Evolutionary conservation across 2,329 filamentous ascomycete genomes (phyloP).

Genomic region (Sclerotinia glacialis): DNA sequence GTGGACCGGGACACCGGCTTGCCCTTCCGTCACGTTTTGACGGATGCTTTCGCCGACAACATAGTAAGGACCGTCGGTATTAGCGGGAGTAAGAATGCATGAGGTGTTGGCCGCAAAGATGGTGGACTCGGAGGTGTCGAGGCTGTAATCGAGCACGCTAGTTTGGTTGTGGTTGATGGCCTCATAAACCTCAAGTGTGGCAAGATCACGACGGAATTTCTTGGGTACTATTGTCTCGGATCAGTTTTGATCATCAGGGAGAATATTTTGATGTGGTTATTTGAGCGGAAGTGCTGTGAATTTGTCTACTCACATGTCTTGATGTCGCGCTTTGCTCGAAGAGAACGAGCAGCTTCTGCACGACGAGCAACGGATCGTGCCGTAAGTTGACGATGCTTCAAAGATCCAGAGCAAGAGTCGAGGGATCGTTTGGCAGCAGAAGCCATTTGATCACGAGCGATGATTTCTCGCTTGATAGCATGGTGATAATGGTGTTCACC

Average conservation of each 20-base stretch:
- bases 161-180: conserved; percentile 24
- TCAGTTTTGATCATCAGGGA: background rate
- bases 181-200: conserved; percentile 18
- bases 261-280: background rate
- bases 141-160: conserved; percentile 15
- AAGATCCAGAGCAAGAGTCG: conserved; percentile 39
- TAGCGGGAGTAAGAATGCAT: conserved; percentile 51
- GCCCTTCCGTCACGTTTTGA: conserved; percentile 47
- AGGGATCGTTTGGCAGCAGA: conserved; percentile 27
- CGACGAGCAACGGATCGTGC: conserved; percentile 39
- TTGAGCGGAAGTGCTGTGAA: background rate
- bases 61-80: conserved; percentile 53
- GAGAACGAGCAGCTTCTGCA: conserved; percentile 35
- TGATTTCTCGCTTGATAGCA: conserved; percentile 21
- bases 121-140: conserved; percentile 20
- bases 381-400: conserved; percentile 41
- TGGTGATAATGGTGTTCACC: conserved; percentile 18
- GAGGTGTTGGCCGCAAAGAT: conserved; percentile 45
- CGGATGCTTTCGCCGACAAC: conserved; percentile 42
- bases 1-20: conserved; percentile 49
- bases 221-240: conserved; percentile 9
- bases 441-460: conserved; percentile 18
- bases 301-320: background rate
- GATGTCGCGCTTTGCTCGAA: conserved; percentile 14
- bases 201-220: conserved; percentile 22